Conservation (phyloP, 2,329 filamentous ascomycete genomes). For the Didymella segeticola region DNA sequence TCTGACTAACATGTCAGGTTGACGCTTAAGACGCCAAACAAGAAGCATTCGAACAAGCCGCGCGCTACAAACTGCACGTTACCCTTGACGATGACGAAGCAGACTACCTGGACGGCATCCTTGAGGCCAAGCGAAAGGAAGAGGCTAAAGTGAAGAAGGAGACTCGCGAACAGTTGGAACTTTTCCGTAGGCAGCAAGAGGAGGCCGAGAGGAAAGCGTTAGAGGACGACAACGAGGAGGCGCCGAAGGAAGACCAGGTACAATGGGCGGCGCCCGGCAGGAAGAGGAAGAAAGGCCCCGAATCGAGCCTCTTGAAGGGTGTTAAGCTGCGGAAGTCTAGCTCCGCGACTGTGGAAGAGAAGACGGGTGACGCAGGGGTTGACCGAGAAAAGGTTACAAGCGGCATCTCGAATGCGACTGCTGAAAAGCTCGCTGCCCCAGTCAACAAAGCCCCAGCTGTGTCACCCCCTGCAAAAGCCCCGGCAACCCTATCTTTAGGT, state of each 20-base stretch:
- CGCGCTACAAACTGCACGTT: slow-evolving; percentile 77
- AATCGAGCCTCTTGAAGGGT: slow-evolving; percentile 47
- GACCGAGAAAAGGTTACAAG: not conserved
- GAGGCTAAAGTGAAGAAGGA: slow-evolving; percentile 65
- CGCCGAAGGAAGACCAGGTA: slow-evolving; percentile 50
- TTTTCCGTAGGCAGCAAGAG: slow-evolving; percentile 65
- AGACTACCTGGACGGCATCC: slow-evolving; percentile 70
- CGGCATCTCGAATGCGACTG: not conserved
- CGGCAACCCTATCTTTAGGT: slow-evolving; percentile 39
- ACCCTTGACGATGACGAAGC: slow-evolving; percentile 80
- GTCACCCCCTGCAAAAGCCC: slow-evolving; percentile 22
- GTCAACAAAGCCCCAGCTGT: slow-evolving; percentile 14
- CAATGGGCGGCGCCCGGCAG: slow-evolving; percentile 58
- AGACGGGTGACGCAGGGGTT: not conserved
- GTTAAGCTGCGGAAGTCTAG: slow-evolving; percentile 54
- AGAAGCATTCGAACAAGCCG: slow-evolving; percentile 84
- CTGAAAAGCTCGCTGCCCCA: not conserved
- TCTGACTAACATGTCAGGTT: slow-evolving; percentile 43
- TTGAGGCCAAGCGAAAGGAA: slow-evolving; percentile 63
- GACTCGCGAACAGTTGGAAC: slow-evolving; percentile 64
- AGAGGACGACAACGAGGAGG: slow-evolving; percentile 48
- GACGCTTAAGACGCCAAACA: slow-evolving; percentile 71
- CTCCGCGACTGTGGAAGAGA: slow-evolving; percentile 23
- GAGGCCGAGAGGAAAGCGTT: slow-evolving; percentile 61
- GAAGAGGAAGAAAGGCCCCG: slow-evolving; percentile 59